Percentiles rank a stretch among this genome's conserved stretches.
These are phyloP conservation scores for Pestalotiopsis sp. DNA, from an alignment of 2,329 filamentous ascomycete genomes.

Conservation along the genomic window DNA sequence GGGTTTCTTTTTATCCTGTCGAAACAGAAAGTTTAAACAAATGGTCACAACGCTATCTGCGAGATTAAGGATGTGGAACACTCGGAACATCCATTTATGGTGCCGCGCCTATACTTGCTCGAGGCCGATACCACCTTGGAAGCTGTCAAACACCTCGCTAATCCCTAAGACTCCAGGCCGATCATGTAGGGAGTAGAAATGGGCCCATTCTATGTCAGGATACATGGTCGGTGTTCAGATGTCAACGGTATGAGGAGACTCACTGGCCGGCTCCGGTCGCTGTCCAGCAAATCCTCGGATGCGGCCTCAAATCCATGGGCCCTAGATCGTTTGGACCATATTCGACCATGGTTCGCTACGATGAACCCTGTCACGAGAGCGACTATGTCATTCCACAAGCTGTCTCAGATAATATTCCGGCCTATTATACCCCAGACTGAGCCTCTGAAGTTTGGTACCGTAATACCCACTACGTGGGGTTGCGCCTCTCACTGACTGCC, in stretches of 20 bases:
- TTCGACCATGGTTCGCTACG: not conserved
- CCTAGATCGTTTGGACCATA: not conserved
- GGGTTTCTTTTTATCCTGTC: not conserved
- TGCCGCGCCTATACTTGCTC: not conserved
- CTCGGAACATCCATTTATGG: not conserved
- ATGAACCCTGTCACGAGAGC: not conserved
- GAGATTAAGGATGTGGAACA: not conserved
- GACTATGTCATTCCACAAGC: slow-evolving; percentile 3
- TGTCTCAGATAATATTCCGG: slow-evolving; percentile 6
- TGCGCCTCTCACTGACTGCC: not conserved
- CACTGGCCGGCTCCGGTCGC: not conserved
- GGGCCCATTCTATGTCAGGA: not conserved
- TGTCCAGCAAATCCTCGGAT: not conserved
- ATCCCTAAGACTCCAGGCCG: not conserved
- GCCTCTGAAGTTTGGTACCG: not conserved
- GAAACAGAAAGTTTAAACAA: not conserved
- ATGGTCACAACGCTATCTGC: not conserved
- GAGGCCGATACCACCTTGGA: not conserved
- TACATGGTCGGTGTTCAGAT: not conserved
- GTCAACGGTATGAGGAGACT: not conserved
- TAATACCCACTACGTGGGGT: not conserved
- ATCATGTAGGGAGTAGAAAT: not conserved
- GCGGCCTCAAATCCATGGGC: not conserved
- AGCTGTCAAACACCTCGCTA: not conserved
- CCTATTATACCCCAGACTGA: slow-evolving; percentile 4